Evolutionary conservation across 176 grass and related monocot species (phyloP).

Genomic region (Aechmea fasciata): DNA sequence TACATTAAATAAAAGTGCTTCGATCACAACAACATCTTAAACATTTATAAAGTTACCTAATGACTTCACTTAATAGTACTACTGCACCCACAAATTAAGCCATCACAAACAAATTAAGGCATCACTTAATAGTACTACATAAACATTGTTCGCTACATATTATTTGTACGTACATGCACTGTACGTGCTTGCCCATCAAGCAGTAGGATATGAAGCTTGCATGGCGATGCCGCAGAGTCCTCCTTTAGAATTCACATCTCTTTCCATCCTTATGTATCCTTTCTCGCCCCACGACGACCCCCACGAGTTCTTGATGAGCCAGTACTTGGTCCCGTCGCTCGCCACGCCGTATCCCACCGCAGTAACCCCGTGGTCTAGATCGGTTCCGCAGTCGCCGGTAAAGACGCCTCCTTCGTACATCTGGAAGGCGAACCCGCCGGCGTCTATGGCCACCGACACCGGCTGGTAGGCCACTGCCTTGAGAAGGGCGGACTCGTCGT

Average conservation of each 20-base stretch:
- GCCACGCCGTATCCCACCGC: slow-evolving; percentile 51
- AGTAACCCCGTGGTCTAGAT: slow-evolving; percentile 43
- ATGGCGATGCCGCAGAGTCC: slow-evolving; percentile 54
- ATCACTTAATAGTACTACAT: no score
- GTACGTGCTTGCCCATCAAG: neutral
- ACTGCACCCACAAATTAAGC: no score
- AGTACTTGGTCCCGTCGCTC: slow-evolving; percentile 36
- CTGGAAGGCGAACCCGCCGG: slow-evolving; percentile 24
- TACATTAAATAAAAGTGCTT: no score
- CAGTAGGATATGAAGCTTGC: slow-evolving; percentile 31
- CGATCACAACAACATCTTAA: no score
- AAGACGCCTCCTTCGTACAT: slow-evolving; percentile 51
- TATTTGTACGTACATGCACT: no score
- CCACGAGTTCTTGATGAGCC: slow-evolving; percentile 66
- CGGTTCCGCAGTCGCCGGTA: slow-evolving; percentile 28
- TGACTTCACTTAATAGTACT: no score
- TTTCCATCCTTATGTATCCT: slow-evolving; percentile 42
- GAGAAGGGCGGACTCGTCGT: slow-evolving; percentile 34
- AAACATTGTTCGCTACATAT: no score
- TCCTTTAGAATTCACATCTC: slow-evolving; percentile 20
- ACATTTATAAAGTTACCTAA: no score
- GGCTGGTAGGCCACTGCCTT: slow-evolving; percentile 47
- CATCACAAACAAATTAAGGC: no score
- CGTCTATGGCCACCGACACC: slow-evolving; percentile 44
- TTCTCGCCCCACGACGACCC: slow-evolving; percentile 41